Conservation (phyloP, 169 alveolate genomes). For the Amoebophrya sp. region DNA sequence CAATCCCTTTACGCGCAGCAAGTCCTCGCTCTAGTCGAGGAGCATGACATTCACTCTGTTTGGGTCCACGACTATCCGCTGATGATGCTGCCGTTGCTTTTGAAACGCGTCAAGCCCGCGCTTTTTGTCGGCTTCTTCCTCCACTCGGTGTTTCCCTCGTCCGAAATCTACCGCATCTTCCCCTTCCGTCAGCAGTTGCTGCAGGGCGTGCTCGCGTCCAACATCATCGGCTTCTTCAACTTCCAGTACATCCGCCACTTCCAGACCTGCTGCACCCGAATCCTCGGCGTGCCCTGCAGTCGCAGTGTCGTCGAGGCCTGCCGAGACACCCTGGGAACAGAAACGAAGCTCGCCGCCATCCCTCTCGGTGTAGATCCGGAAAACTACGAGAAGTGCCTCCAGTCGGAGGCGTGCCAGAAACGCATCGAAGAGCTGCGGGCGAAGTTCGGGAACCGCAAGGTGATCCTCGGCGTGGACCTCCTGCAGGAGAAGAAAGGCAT, state of each 20-base stretch:
- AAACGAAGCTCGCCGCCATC: neutral
- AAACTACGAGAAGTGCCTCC: neutral
- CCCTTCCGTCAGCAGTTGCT: neutral
- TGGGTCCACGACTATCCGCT: neutral
- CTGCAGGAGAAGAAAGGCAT: neutral
- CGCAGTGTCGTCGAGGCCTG: neutral
- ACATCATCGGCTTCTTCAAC: neutral
- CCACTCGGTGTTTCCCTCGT: neutral
- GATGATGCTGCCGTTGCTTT: constrained; percentile 1
- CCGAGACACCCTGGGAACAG: neutral
- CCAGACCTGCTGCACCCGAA: constrained; percentile 6
- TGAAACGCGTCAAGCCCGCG: neutral
- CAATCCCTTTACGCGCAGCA: neutral
- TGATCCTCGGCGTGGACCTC: neutral
- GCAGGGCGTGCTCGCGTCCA: neutral
- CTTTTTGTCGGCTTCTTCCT: neutral
- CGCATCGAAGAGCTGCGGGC: neutral
- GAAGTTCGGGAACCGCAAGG: neutral
- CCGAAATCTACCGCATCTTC: neutral
- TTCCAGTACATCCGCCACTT: constrained; percentile 13
- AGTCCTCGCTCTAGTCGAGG: neutral
- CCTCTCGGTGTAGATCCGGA: neutral
- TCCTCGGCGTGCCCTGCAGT: neutral
- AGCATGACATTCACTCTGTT: neutral
- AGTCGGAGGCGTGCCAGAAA: neutral